Evolutionary conservation across 805 yeast genomes (phyloP).

Genomic region (Yarrowia osloensis): DNA sequence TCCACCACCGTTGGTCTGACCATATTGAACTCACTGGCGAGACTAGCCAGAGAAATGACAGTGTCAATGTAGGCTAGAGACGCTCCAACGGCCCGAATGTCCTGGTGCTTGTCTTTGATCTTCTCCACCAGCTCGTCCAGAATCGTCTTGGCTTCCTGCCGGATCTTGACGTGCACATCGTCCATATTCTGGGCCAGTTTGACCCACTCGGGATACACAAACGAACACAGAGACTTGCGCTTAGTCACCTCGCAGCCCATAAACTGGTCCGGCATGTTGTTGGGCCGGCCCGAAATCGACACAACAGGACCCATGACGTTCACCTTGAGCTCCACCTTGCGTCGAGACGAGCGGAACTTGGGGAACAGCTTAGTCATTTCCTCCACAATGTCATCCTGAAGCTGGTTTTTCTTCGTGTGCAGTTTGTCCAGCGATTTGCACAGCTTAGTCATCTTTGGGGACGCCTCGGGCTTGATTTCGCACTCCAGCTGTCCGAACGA

Average conservation of each 20-base stretch:
- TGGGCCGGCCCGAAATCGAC: slow-evolving; percentile 10
- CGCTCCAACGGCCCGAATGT: slow-evolving; percentile 54
- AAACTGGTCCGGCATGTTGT: slow-evolving; percentile 16
- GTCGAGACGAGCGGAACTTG: neutral
- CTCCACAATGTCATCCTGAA: slow-evolving; percentile 34
- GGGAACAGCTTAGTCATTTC: slow-evolving; percentile 32
- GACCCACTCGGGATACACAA: slow-evolving; percentile 55
- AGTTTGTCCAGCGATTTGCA: slow-evolving; percentile 39
- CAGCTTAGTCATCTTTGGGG: slow-evolving; percentile 34
- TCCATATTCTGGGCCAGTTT: slow-evolving; percentile 54
- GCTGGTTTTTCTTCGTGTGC: slow-evolving; percentile 37
- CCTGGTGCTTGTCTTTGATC: slow-evolving; percentile 49
- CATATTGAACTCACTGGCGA: slow-evolving; percentile 69
- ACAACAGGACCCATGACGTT: slow-evolving; percentile 10
- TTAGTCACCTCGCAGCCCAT: slow-evolving; percentile 28
- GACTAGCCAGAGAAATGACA: slow-evolving; percentile 65
- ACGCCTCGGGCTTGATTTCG: slow-evolving; percentile 34
- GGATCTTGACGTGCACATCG: slow-evolving; percentile 50
- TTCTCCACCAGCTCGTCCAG: slow-evolving; percentile 51
- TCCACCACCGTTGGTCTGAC: slow-evolving; percentile 61
- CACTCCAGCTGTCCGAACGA: slow-evolving; percentile 31
- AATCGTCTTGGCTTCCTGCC: slow-evolving; percentile 56
- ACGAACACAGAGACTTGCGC: slow-evolving; percentile 36
- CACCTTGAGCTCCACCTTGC: slow-evolving; percentile 15
- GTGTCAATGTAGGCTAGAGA: slow-evolving; percentile 70